Conservation (phyloP, 2,329 filamentous ascomycete species). For the Penicillium brevicompactum region DNA sequence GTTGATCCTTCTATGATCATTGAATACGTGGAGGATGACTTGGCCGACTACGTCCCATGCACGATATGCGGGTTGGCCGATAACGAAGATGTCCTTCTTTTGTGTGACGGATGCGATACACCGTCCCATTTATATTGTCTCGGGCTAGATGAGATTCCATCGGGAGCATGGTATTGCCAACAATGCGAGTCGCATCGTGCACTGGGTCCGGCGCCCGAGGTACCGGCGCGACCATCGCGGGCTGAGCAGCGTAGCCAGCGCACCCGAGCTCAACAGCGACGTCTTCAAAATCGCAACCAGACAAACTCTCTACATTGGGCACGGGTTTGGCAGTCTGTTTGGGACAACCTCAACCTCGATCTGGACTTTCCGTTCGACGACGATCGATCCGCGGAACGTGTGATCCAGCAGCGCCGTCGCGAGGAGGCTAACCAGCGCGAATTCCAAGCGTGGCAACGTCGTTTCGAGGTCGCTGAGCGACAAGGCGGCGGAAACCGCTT, state of each 20-base stretch:
- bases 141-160: constrained; percentile 74
- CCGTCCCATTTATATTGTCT: constrained; percentile 92
- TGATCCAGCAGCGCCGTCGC: constrained; percentile 53
- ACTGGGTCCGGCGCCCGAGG: constrained; percentile 40
- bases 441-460: constrained; percentile 75
- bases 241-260: constrained; percentile 51
- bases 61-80: constrained; percentile 80
- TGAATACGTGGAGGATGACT: constrained; percentile 69
- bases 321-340: constrained; percentile 86
- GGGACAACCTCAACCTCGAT: constrained; percentile 75
- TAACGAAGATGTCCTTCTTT: constrained; percentile 79
- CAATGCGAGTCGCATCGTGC: constrained; percentile 64
- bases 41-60: constrained; percentile 68
- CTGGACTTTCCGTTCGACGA: constrained; percentile 85
- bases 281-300: constrained; percentile 42
- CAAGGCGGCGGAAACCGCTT: constrained; percentile 76
- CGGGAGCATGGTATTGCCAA: constrained; percentile 87
- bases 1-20: constrained; percentile 72
- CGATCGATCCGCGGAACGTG: constrained; percentile 62
- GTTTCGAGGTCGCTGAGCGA: constrained; percentile 77
- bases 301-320: constrained; percentile 64
- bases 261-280: constrained; percentile 49
- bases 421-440: constrained; percentile 58
- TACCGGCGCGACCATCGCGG: constrained; percentile 28
- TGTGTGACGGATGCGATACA: constrained; percentile 89